A percentile compares a stretch with the other conserved stretches of the same genome.
Conservation (phyloP, 2,329 filamentous ascomycete genomes). For the Fusarium liriodendri region DNA sequence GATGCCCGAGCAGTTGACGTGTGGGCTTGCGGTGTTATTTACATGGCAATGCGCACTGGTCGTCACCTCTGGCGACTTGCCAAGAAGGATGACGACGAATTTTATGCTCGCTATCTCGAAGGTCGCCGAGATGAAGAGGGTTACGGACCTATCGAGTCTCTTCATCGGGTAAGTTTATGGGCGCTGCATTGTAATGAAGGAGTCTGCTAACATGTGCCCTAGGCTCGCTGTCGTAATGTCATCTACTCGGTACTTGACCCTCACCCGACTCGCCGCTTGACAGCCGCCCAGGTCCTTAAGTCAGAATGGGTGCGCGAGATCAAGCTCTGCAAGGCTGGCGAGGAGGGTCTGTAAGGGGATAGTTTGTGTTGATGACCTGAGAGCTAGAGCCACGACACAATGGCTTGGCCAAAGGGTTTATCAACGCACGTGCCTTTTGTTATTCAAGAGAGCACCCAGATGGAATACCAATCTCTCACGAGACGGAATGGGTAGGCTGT, state of each 20-base stretch:
- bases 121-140: conserved; percentile 94
- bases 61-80: conserved; percentile 97
- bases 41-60: conserved; percentile 99
- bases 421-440: not conserved
- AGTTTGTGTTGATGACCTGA: not conserved
- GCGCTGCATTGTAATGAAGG: not conserved
- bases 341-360: conserved; percentile 81
- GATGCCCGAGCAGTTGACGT: conserved; percentile 97
- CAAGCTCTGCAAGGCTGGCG: conserved; percentile 94
- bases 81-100: conserved; percentile 96
- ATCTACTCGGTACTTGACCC: conserved; percentile 99
- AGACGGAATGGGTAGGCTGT: conserved; percentile 28
- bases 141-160: conserved; percentile 94
- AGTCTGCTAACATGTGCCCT: conserved; percentile 20
- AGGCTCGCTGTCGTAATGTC: conserved; percentile 98
- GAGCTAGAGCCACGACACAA: conserved; percentile 2
- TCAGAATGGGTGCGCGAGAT: conserved; percentile 99
- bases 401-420: not conserved
- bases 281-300: conserved; percentile 94
- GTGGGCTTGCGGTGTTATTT: conserved; percentile 98
- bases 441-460: conserved; percentile 10
- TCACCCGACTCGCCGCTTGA: conserved; percentile 91
- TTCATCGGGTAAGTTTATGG: conserved; percentile 83
- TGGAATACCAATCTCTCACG: conserved; percentile 18
- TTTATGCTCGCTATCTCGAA: conserved; percentile 93